Evolutionary conservation across 805 yeast genomes (phyloP), one percentile per base, ranked within the genome.

Genomic region (Schizosaccharomyces lindneri): DNA sequence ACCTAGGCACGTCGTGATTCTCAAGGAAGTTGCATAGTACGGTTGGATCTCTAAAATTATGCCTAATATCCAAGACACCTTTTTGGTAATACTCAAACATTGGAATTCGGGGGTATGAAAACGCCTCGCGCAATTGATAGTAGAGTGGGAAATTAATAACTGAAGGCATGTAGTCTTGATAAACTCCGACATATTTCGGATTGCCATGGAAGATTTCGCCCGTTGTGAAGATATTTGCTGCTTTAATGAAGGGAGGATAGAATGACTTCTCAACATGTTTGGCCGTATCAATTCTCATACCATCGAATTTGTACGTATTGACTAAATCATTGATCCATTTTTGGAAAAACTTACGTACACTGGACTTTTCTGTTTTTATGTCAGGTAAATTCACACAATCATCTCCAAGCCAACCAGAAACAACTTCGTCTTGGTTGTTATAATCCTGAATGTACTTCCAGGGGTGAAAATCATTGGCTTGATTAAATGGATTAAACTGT

Each of bases 1-100:
- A 62, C 6, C 63, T 55, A 9, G 63, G 63, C 57, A 32, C 31
- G 19, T 62, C 63, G 3, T 62, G 63, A 24, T 62, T 62, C 21
- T 62, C 63, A 29, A 61, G 41, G 17, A 62, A 62, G 51, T 60
- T 59, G 24, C 61, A 36, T 43, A 59, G 21, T 17, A 39, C 11
- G 31, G 48, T 36, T 11, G 51, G 9, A 59, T 59, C 61, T 43
- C 19, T 24, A 43, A 36, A 59, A 13, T 17, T 19, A 24, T 32
- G 48, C 15, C 46, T 46, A 19, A 59, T 27, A 24, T 31, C 43
- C 15, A 24, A 24, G 4, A 59, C 43, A 13, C 24, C 43, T 27
- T 31, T 39, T 4, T 32, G 24, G n/a, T 32, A 24, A 11, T 19
- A 31, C 19, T n/a, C n/a, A 43, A 31, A 15, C 39, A 24, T 41